Base-by-base conservation (phyloP, 1,284 basidiomycete species). In the Trichosporon ovoides region DNA sequence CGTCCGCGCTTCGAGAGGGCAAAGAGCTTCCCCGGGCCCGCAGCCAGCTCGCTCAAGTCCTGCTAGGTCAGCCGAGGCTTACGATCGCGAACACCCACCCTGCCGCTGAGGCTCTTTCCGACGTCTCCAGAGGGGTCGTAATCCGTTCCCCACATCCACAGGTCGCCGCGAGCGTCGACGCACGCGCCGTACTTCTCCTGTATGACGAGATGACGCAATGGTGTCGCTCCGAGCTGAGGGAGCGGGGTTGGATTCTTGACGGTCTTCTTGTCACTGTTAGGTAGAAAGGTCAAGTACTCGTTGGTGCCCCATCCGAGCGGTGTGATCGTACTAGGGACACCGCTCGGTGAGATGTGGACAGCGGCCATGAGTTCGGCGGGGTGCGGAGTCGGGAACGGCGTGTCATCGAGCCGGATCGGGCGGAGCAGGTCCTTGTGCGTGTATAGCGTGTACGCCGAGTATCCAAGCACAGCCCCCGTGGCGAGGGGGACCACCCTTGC, bases 121-220 rank as follows among this genome's bases (percentile, higher is more conserved):
- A 69, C n/a, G 83, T 86, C 58, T 77, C 75, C 46, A 35, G 61
- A 63, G 5, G 64, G 64, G 60, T 75, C 72, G 54, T 74, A 88
- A 1, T 83, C 84, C 48, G 81, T 80, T 0, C 90, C 90, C 91
- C 91, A 94, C 69, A 92, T 89, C 74, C 91, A 90, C 1, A 91
- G 84, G 68, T 98, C 89, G 22, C 94, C 94, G 40, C 83, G 81
- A 3, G 85, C 86, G 72, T 94, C 90, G n/a, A 92, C 84, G 61
- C 87, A 89, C 3, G 87, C 89, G 1, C 85, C 90, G 65, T 91
- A 87, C 46, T 79, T 81, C 65, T 85, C 83, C 43, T 89, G 85
- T 18, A 94, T 76, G 7, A 82, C 84, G 31, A 94, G 72, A 73
- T 94, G 89, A 18, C 89, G 82, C 24, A 93, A 78, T 1, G 90